phyloP scores from a whole-genome alignment of 495 filamentous ascomycete species.

The Penicillium flavigenum region DNA sequence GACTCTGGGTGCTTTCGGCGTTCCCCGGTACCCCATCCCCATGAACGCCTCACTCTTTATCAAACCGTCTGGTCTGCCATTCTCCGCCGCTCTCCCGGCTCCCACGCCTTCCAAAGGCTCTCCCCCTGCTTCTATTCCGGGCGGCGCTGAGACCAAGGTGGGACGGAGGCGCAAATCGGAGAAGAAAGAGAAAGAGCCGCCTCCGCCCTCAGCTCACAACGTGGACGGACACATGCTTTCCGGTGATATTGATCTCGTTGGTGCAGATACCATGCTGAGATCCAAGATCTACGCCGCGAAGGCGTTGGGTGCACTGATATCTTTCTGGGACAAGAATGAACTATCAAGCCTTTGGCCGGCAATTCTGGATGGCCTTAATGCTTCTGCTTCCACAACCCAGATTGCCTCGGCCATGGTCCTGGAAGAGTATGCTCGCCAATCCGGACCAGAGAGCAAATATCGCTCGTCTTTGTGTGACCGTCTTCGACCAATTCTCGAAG shows the following conservation, averaged over 20 bases:
- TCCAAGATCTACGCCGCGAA: constrained; percentile 82
- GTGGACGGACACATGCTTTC: constrained; percentile 98
- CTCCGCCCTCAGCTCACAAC: constrained; percentile 71
- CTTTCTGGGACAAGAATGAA: constrained; percentile 45
- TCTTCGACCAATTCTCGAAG: constrained; percentile 73
- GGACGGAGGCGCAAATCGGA: constrained; percentile 82
- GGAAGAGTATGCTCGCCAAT: constrained; percentile 73
- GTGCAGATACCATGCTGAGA: constrained; percentile 79
- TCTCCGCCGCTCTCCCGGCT: constrained; percentile 53
- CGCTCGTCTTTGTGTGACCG: constrained; percentile 54
- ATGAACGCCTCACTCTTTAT: constrained; percentile 89
- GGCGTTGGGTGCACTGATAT: constrained; percentile 66
- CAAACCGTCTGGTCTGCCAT: constrained; percentile 88
- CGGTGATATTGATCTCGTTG: constrained; percentile 92
- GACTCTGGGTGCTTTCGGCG: constrained; percentile 85
- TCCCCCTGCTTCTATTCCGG: constrained; percentile 38
- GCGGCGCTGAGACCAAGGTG: constrained; percentile 31
- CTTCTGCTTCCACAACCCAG: constrained; percentile 78
- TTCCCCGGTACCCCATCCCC: constrained; percentile 80
- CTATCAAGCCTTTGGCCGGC: constrained; percentile 43
- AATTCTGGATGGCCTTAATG: constrained; percentile 64
- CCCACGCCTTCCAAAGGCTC: constrained; percentile 57
- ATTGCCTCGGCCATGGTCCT: constrained; percentile 79
- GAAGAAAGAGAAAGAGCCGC: constrained; percentile 78
- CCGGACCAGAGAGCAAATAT: constrained; percentile 45